Evolutionary conservation across 2,329 filamentous ascomycete species (phyloP).

Genomic region (Talaromyces islandicus): DNA sequence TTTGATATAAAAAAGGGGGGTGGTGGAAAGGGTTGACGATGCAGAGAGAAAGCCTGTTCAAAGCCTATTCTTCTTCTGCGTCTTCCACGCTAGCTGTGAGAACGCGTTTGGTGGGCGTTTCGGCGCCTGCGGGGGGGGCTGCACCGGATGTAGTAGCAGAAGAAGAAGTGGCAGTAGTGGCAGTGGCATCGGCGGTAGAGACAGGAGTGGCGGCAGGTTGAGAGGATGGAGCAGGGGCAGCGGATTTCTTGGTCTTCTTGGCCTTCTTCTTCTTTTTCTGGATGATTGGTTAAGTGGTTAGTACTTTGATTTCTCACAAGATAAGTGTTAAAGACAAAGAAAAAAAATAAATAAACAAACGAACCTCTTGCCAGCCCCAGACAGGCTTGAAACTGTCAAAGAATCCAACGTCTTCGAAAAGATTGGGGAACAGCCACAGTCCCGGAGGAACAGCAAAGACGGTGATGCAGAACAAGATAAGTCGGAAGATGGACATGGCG

Average conservation of each 20-base stretch:
- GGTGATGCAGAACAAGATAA: conserved; percentile 90
- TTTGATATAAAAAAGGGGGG: no score
- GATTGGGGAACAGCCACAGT: conserved; percentile 95
- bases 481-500: conserved; percentile 91
- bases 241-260: conserved; percentile 18
- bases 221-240: background rate
- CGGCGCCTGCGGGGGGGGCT: background rate
- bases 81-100: conserved; percentile 43
- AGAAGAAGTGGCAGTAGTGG: conserved; percentile 28
- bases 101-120: conserved; percentile 26
- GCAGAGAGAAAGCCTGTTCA: background rate
- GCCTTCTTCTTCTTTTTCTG: conserved; percentile 36
- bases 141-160: background rate
- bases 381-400: conserved; percentile 93
- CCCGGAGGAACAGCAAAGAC: conserved; percentile 80
- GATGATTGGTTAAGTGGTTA: background rate
- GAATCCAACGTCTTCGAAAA: conserved; percentile 98
- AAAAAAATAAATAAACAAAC: background rate
- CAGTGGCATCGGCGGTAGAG: conserved; percentile 10
- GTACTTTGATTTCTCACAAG: conserved; percentile 1
- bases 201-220: background rate
- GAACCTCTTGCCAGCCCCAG: conserved; percentile 97
- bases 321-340: no score
- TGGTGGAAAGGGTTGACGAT: background rate
- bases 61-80: conserved; percentile 29